Base-by-base conservation (phyloP, 108 stramenopile species). In the Cyclotella sp. region DNA sequence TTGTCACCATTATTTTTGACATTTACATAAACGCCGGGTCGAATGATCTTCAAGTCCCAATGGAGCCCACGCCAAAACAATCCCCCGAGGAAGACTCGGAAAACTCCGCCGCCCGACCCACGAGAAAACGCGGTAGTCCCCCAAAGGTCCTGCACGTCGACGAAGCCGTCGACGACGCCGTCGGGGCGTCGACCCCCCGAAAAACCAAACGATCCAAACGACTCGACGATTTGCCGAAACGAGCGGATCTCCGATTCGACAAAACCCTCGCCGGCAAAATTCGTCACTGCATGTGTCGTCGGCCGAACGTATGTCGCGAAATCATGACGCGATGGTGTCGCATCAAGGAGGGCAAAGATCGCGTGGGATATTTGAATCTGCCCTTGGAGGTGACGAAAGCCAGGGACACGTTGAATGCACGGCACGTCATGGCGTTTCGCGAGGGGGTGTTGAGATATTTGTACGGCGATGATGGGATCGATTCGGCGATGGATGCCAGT, bases 271-370 rank as follows among this genome's bases (percentile, higher is more conserved):
- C 21, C 8, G 9, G 28, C 27, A 34, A 57, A 40, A 55, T 58
- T 3, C 70, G 70, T 19, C 42, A 54, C 7, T 70, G 70, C 70
- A 70, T 70, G 55, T 70, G 70, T 27, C 55, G 51, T 0, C 39
- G 42, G 22, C 70, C 70, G 15, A 26, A 21, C 14, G 39, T 3
- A 22, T 70, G 70, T 57, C 70, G 70, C 5, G 28, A 70, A 54
- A 40, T 70, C 34, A 61, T 61, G 60, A 39, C 60, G 15, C 60
- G 60, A 39, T 61, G 60, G 60, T n/a, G 29, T 10, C 29, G 70
- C 0, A 43, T 44, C 12, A 43, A 39, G 18, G 70, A 10, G 42
- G 70, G 15, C n/a, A 45, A 45, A 13, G 34, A 15, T 18, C 57
- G 26, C 19, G 55, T 45, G 26, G 43, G 70, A 61, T 61, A 61